Conservation (phyloP, 768 basidiomycete genomes). For the Pleurotus giganteus region DNA sequence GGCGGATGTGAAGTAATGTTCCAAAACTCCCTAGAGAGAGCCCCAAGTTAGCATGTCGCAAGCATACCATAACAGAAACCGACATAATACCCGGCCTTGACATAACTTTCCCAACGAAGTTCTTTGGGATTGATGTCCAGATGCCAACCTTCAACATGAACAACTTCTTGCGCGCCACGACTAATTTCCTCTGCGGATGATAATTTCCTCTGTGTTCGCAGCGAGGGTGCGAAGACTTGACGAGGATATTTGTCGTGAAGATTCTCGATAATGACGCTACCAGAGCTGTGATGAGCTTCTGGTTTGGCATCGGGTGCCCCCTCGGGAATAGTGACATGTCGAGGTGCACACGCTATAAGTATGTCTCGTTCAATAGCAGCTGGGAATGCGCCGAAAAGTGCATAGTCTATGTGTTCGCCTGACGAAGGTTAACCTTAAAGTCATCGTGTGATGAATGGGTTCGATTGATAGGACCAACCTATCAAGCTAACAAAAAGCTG, state of each 20-base stretch:
- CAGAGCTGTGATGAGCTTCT: slow-evolving; percentile 34
- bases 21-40: slow-evolving; percentile 57
- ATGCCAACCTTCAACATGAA: slow-evolving; percentile 58
- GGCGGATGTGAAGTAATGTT: slow-evolving; percentile 48
- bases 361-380: slow-evolving; percentile 85
- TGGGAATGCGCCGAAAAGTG: slow-evolving; percentile 80
- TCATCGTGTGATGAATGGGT: slow-evolving; percentile 2
- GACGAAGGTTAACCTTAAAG: slow-evolving; percentile 19
- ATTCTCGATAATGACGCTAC: slow-evolving; percentile 64
- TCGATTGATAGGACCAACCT: slow-evolving; percentile 31
- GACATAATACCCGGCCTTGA: slow-evolving; percentile 85
- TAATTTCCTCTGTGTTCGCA: slow-evolving; percentile 23
- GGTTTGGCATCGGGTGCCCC: slow-evolving; percentile 16
- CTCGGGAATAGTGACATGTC: slow-evolving; percentile 17
- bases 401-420: slow-evolving; percentile 87
- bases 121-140: slow-evolving; percentile 70
- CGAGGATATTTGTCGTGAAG: slow-evolving; percentile 56
- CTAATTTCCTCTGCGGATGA: slow-evolving; percentile 14
- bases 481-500: slow-evolving; percentile 32
- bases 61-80: slow-evolving; percentile 24
- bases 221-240: slow-evolving; percentile 56
- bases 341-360: slow-evolving; percentile 71
- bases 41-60: neutral
- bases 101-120: slow-evolving; percentile 83
- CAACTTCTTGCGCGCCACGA: slow-evolving; percentile 29